Base-by-base conservation (phyloP, 331 rosid species). In the Malus hybrid region DNA sequence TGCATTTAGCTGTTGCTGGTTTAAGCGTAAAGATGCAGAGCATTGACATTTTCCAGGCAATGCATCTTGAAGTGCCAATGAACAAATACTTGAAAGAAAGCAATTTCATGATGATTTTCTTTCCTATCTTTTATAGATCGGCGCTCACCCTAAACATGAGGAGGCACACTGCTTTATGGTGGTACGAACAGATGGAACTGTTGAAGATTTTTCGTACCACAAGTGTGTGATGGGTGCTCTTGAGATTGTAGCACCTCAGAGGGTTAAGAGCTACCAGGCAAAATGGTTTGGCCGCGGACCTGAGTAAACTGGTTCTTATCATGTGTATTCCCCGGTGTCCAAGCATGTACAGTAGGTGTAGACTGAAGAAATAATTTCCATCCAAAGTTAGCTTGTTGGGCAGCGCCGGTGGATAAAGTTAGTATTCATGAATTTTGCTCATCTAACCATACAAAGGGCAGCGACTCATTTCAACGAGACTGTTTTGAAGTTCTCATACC, bases 131-230 rank as follows among this genome's bases (percentile, higher is more conserved):
- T 73, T 48, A 14, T 86, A 94, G 97, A 90, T 92, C 68, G 96
- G 92, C 13, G 18, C 31, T 59, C 99, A 94, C 85, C 87, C 92
- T 5, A 34, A 69, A 31, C 61, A 81, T 76, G 69, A 76, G 64
- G 83, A 73, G 15, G 77, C 86, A 5, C 99, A 90, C 5, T 92
- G 99, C 82, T 94, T 94, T 80, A 76, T 81, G 70, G 55, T 92
- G 72, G 71, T 83, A 19, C 81, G 97, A 76, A 79, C 34, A 14
- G 97, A 94, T 18, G 97, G 93, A n/a, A 81, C 88, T 1, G 65
- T 81, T 7, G 99, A 90, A 82, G 97, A 92, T 68, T 92, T 94
- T 81, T 94, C 99, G 0, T 90, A 90, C 85, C 96, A 79, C 69
- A 95, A 95, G 82, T 92, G 99, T 73, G 81, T 92, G 27, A 76